Evolutionary conservation across 805 yeast genomes (phyloP), one percentile per base, ranked within the genome.

Genomic region (Jamesozyma gamospora): DNA sequence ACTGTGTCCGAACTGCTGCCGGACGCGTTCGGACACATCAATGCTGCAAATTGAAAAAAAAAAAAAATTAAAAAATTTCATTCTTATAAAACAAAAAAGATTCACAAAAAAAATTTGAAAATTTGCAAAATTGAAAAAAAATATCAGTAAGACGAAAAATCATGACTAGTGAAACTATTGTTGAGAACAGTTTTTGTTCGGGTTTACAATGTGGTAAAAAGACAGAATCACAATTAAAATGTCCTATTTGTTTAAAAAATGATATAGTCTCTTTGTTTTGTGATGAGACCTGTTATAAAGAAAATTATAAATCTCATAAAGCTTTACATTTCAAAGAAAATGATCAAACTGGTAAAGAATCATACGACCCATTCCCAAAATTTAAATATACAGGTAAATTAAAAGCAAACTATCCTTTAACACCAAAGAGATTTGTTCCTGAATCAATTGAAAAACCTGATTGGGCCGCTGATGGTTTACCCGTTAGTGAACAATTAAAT

Each of bases 201-300:
- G 82, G 95, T 18, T 75, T 83, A 16, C 83, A 76, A 51, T 92
- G 98, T 67, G 92, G 92, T 16, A 87, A 86, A 52, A 72, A 70
- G 28, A 87, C 95, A 12, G 67, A 67, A 3, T 81, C 94, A 16
- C 62, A 70, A 32, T 67, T 92, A 48, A 87, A 87, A 58, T 92
- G 98, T 61, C 98, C 98, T 0, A 69, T 88, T 13, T 92, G 98
- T 62, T 64, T 92, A 45, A 88, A 92, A 56, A 71, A 70, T 44
- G 84, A 77, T 13, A 50, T 74, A 36, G 66, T 70, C 31, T 66
- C 74, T 36, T 71, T 71, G 15, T 92, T 90, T 63, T 92, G 98
- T 65, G 72, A 78, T 54, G 95, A 88, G 48, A 64, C 64, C 1
- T 90, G 98, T 62, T 90, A 85, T 66, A 76, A 82, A 56, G 65